Base-by-base conservation (phyloP, 2,329 filamentous ascomycete genomes). In the Hymenoscyphus fructigenus region DNA sequence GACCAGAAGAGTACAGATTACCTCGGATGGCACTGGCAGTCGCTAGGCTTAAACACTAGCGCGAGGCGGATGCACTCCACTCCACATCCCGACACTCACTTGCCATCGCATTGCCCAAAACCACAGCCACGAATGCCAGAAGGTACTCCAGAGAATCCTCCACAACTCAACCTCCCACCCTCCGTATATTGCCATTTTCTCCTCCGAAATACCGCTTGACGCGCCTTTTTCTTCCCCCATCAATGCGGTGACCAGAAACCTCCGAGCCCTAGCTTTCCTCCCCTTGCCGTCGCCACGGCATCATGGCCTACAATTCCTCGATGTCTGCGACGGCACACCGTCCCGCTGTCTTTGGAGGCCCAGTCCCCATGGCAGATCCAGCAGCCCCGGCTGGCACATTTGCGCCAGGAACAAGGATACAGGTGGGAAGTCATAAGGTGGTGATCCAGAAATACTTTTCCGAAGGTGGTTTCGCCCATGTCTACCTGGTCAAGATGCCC, bases 371-470 rank as follows among this genome's bases (percentile, higher is more conserved):
- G 67, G 71, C 76, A 57, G 76, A 79, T 67, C 72, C 76, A 63
- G 71, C 79, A 55, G 83, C 83, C 62, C 88, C 91, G n/a, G 86
- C 88, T 62, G 95, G 95, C 71, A 98, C 94, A 66, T 98, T 99
- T 77, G 81, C 90, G 61, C 89, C 95, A 6, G 94, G 94, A 55
- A 99, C 95, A 68, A 97, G 98, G 83, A 96, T 99, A 74, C 93
- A 97, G 76, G 92, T 97, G 64, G 95, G 95, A 76, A 87, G 85
- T 76, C 95, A 99, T 78, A 89, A 93, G 69, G 93, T 98, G 66
- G 86, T 96, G 60, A 96, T 99, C 71, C 93, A 97, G 76, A 95
- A 94, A 78, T 99, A 99, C 79, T 89, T 99, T 59, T 98, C 95
- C 68, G 95, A 99, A 80, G 95, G 95, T 71, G 95, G 95, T 50